A percentile compares a stretch with the other conserved stretches of the same genome.
Evolutionary conservation across 331 rosid genomes (phyloP).

Genomic region (Saraca asoca): DNA sequence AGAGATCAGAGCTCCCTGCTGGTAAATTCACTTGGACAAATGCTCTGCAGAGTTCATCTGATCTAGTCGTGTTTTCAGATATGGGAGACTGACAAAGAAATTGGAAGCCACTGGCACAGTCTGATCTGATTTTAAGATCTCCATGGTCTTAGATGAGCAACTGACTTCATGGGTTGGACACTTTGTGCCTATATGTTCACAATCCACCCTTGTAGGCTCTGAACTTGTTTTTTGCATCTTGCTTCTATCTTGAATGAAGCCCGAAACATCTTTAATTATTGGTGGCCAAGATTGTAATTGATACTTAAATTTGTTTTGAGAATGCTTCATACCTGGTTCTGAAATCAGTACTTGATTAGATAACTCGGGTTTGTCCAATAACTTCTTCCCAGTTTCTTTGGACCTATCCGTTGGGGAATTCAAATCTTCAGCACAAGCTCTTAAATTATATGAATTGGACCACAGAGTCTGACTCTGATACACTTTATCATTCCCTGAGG

Average conservation of each 20-base stretch:
- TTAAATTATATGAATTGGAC: constrained; percentile 16
- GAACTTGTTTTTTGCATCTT: constrained; percentile 21
- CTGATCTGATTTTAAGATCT: constrained; percentile 30
- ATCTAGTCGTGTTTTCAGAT: constrained; percentile 49
- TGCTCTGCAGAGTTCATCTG: constrained; percentile 40
- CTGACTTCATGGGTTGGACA: constrained; percentile 16
- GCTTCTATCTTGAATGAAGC: constrained; percentile 27
- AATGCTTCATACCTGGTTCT: constrained; percentile 24
- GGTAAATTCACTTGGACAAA: too few species aligned
- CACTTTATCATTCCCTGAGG: constrained; percentile 8
- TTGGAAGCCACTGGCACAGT: constrained; percentile 12
- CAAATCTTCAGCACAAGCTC: constrained; percentile 25
- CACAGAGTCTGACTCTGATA: constrained; percentile 14
- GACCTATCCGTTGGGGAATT: constrained; percentile 22
- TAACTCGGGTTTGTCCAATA: constrained; percentile 24
- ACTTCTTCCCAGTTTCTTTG: constrained; percentile 25
- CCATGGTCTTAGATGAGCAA: constrained; percentile 23
- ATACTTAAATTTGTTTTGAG: constrained; percentile 24
- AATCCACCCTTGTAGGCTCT: neutral
- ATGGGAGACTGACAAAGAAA: constrained; percentile 48
- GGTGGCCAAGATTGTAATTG: constrained; percentile 4
- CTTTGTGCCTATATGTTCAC: constrained; percentile 3
- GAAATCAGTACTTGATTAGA: constrained; percentile 12
- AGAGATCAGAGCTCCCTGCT: neutral
- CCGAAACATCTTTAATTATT: constrained; percentile 14